Percentiles rank a stretch among this genome's conserved stretches.
phyloP scores from a whole-genome alignment of 768 basidiomycete species.

The Leccinum imitatum region DNA sequence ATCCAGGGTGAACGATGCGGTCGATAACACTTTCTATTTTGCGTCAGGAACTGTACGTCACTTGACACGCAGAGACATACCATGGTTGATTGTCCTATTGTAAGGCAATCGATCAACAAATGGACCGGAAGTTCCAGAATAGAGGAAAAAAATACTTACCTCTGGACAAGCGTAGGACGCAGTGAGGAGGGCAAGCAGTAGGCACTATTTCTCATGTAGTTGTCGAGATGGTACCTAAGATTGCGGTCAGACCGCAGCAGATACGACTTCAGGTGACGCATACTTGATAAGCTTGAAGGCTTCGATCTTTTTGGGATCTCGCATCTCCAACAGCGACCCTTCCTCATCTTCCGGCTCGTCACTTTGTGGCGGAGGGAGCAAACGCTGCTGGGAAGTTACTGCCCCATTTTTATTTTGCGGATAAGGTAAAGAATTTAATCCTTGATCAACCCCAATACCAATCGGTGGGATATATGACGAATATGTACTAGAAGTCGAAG shows the following conservation, averaged over 20 bases:
- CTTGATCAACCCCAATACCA: constrained; percentile 55
- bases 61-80: constrained; percentile 38
- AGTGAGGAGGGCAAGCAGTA: constrained; percentile 90
- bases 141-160: constrained; percentile 38
- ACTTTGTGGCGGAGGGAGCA: constrained; percentile 24
- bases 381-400: constrained; percentile 26
- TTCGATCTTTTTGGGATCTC: constrained; percentile 71
- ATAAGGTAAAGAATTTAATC: constrained; percentile 52
- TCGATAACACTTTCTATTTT: constrained; percentile 84
- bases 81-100: constrained; percentile 78
- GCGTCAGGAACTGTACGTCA: constrained; percentile 9
- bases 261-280: constrained; percentile 21
- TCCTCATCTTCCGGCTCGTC: constrained; percentile 58
- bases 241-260: constrained; percentile 1
- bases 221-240: constrained; percentile 84
- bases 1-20: constrained; percentile 82
- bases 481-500: constrained; percentile 34
- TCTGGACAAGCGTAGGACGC: constrained; percentile 85
- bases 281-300: constrained; percentile 83
- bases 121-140: background rate
- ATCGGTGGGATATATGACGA: constrained; percentile 55
- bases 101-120: constrained; percentile 7
- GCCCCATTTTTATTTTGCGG: constrained; percentile 34
- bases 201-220: constrained; percentile 78
- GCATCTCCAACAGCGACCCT: constrained; percentile 32